These are phyloP conservation scores for Corchorus capsularis DNA, from an alignment of 345 rosid genomes.

Conservation along the genomic window DNA sequence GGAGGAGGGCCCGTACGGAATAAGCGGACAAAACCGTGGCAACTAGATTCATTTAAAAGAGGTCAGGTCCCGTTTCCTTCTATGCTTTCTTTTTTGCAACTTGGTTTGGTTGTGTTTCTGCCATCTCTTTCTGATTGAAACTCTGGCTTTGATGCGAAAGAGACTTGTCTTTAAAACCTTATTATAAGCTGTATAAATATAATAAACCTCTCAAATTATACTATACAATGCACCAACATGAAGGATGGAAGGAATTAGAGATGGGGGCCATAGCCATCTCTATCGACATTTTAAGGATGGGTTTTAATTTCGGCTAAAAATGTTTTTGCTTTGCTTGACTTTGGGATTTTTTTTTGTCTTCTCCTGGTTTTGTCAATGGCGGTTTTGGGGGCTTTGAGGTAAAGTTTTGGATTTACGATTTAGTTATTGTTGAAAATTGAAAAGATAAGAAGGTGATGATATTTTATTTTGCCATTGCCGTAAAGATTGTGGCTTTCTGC, in stretches of 20 bases:
- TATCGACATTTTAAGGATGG: background rate
- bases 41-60: background rate
- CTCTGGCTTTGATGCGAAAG: background rate
- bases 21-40: background rate
- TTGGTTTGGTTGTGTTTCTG: background rate
- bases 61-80: background rate
- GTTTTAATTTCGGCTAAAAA: background rate
- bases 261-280: background rate
- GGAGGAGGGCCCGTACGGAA: background rate
- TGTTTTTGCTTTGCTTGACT: background rate
- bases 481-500: too few species aligned
- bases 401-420: background rate
- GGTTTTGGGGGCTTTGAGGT: background rate
- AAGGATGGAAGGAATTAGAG: background rate
- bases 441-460: background rate
- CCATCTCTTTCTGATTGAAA: background rate
- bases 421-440: background rate
- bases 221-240: background rate
- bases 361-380: background rate
- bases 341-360: background rate
- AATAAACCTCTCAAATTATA: background rate
- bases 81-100: background rate
- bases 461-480: too few species aligned
- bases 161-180: background rate
- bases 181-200: too few species aligned